Base-by-base conservation (phyloP, 73 alveolate species). In the Paramecium sonneborni region DNA sequence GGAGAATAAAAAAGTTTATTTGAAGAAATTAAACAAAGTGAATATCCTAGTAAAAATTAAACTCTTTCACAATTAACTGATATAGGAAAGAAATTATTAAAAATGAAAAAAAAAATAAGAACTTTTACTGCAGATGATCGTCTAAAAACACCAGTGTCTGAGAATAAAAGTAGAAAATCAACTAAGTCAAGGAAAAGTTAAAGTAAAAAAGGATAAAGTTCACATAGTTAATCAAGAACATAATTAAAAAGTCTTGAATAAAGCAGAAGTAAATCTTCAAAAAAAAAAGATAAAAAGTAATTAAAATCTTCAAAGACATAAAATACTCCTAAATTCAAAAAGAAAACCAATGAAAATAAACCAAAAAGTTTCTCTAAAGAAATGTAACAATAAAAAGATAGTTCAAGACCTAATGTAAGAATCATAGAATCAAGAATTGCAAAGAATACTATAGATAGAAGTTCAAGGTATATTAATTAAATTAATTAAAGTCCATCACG, bases 321-420 rank as follows among this genome's bases (percentile, higher is more conserved):
- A 44, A 44, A 79, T 11, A 79, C 90, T 43, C 90, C 90, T 14
- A 0, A 46, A 79, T 24, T 79, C 10, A 2, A n/a, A 6, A 43
- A 79, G 30, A 79, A 79, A 44, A 20, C 35, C 5, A 41, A 20
- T 44, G 30, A 79, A 26, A 79, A 20, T 24, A 79, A 79, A 79
- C 43, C 41, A 23, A 76, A 76, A 9, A 79, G 90, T 46, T 79
- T 79, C 44, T 32, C 90, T 20, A 79, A 79, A 24, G 69, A 38
- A 6, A 52, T 52, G 34, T 3, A 52, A 52, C 15, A 18, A 52
- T 52, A 79, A 38, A 39, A 37, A 41, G 43, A 26, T 28, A 72
- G 86, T 46, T 72, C 52, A 72, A 30, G 86, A 72, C 35, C 37
- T 9, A 72, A 72, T 72, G 57, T 23, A 3, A 72, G 67, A 37